Conservation (phyloP, 306 rosid genomes). For the Vigna hirtella region DNA sequence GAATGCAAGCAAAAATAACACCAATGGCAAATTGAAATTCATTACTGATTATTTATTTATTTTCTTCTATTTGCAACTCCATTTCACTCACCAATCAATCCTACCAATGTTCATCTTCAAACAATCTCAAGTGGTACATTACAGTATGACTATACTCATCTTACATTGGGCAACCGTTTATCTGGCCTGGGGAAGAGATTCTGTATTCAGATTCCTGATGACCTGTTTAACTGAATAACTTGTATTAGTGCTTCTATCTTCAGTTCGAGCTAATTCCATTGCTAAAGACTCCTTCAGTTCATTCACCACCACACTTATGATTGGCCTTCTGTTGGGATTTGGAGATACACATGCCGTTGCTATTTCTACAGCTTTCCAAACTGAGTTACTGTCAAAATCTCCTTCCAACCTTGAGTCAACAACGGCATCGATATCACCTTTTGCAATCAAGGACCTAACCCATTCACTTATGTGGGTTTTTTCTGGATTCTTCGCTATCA, state of each 20-base stretch:
- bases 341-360: slow-evolving; percentile 52
- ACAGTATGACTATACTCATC: too few species aligned
- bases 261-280: background rate
- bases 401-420: slow-evolving; percentile 50
- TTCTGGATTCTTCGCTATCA: slow-evolving; percentile 34
- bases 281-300: slow-evolving; percentile 46
- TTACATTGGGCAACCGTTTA: background rate
- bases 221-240: background rate
- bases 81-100: too few species aligned
- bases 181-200: slow-evolving; percentile 2
- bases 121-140: too few species aligned
- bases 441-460: slow-evolving; percentile 45
- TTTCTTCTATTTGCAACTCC: too few species aligned
- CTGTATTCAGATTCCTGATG: background rate
- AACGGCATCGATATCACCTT: slow-evolving; percentile 46
- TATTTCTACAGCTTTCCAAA: slow-evolving; percentile 57
- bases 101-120: too few species aligned
- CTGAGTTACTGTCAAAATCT: slow-evolving; percentile 43
- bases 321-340: slow-evolving; percentile 49
- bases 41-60: too few species aligned
- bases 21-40: too few species aligned
- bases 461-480: slow-evolving; percentile 48
- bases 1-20: too few species aligned
- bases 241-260: background rate
- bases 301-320: slow-evolving; percentile 44